phyloP scores from a whole-genome alignment of 163 green algal genomes.

The Volvox carteri region DNA sequence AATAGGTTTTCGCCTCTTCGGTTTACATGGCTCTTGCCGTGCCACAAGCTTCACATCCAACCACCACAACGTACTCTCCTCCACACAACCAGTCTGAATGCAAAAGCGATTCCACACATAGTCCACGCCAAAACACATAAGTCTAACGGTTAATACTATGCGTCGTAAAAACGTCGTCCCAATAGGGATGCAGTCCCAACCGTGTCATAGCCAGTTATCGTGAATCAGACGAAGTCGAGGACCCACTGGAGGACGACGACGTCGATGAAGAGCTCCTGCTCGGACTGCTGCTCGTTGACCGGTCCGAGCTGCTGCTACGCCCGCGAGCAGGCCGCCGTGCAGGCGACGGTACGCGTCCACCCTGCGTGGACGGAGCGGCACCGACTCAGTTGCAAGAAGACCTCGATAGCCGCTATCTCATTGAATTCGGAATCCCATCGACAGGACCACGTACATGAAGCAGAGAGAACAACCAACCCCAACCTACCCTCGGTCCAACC shows the following conservation, averaged over 20 bases:
- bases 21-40: constrained; percentile 14
- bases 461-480: no score
- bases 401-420: not conserved
- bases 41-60: constrained; percentile 9
- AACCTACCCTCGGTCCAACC: not conserved
- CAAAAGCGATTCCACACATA: no score
- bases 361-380: constrained; percentile 6
- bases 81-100: no score
- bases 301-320: constrained; percentile 30
- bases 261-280: constrained; percentile 35
- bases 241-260: constrained; percentile 36
- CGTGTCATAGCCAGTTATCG: no score
- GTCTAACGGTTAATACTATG: no score
- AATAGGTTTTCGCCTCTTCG: not conserved
- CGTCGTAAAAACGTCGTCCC: no score
- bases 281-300: constrained; percentile 44
- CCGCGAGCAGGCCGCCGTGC: constrained; percentile 7
- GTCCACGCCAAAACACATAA: no score
- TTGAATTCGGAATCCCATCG: not conserved
- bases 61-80: not conserved
- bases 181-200: no score
- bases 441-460: not conserved
- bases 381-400: no score
- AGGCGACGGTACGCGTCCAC: constrained; percentile 13
- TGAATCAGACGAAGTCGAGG: constrained; percentile 29